A percentile compares a stretch with the other conserved stretches of the same genome.
Conservation (phyloP, 192 early-diverging fungal genomes). For the Linnemannia elongata region DNA sequence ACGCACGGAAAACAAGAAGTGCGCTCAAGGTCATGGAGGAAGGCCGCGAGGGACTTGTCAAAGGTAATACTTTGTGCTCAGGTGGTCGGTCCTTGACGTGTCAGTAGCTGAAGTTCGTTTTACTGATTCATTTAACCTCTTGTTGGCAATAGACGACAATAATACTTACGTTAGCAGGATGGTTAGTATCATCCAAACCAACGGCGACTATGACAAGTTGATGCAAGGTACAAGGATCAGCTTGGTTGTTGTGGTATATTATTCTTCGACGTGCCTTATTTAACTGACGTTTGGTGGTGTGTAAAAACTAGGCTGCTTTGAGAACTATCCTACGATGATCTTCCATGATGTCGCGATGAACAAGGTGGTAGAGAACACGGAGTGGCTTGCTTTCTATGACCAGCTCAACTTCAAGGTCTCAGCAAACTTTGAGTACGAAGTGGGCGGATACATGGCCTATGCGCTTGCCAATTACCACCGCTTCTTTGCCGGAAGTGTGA, state of each 20-base stretch:
- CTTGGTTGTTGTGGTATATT: not conserved
- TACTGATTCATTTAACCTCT: slow-evolving; percentile 1
- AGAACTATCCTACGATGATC: slow-evolving; percentile 87
- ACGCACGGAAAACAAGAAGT: slow-evolving; percentile 39
- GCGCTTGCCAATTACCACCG: slow-evolving; percentile 81
- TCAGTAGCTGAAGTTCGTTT: not conserved
- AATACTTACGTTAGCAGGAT: slow-evolving; percentile 69
- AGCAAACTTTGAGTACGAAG: slow-evolving; percentile 63
- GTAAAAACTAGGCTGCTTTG: slow-evolving; percentile 80
- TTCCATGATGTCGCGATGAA: slow-evolving; percentile 81
- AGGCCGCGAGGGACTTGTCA: slow-evolving; percentile 41
- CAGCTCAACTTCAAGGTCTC: slow-evolving; percentile 65
- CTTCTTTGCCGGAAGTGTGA: slow-evolving; percentile 79
- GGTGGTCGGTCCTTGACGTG: not conserved
- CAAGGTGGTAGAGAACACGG: slow-evolving; percentile 74
- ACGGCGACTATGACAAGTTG: slow-evolving; percentile 90
- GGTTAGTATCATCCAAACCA: slow-evolving; percentile 64
- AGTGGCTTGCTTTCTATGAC: slow-evolving; percentile 92
- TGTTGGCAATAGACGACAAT: slow-evolving; percentile 31
- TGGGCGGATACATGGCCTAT: slow-evolving; percentile 79
- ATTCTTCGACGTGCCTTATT: not conserved
- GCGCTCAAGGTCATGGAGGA: slow-evolving; percentile 47
- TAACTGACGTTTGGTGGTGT: not conserved
- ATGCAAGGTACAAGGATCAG: slow-evolving; percentile 76
- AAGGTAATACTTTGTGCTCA: slow-evolving; percentile 17